Evolutionary conservation across 352 stramenopile genomes (phyloP).

Genomic region (Phytophthora litchii): DNA sequence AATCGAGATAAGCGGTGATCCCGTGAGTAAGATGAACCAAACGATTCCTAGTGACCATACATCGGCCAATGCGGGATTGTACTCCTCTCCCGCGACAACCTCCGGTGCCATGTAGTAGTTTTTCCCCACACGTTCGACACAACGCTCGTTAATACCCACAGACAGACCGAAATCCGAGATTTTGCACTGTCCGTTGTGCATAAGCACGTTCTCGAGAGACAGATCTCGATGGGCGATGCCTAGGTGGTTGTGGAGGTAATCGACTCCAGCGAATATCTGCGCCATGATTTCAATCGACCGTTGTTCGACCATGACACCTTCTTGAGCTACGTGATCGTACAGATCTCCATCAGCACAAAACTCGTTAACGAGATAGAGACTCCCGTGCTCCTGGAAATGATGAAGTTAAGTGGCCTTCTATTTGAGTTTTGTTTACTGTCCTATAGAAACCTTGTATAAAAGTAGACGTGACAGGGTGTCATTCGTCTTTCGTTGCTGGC

Average conservation of each 20-base stretch:
- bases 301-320: conserved; percentile 14
- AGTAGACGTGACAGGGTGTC: too few relatives aligned
- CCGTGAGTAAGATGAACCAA: conserved; percentile 93
- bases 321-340: conserved; percentile 1
- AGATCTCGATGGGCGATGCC: conserved; percentile 91
- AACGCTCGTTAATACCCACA: conserved; percentile 51
- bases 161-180: conserved; percentile 68
- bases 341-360: conserved; percentile 49
- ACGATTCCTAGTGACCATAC: conserved; percentile 93
- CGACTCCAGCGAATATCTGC: conserved; percentile 45
- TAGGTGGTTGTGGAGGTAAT: conserved; percentile 49
- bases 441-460: too few relatives aligned
- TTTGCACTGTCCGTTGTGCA: conserved; percentile 53
- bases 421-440: too few relatives aligned
- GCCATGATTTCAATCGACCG: conserved; percentile 22
- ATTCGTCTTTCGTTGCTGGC: too few relatives aligned
- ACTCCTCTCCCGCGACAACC: conserved; percentile 70
- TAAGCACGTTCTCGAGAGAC: conserved; percentile 96
- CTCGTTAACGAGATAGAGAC: conserved; percentile 41
- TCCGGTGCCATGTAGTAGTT: conserved; percentile 96
- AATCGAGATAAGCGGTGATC: conserved; percentile 59
- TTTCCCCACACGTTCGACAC: conserved; percentile 78
- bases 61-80: conserved; percentile 93
- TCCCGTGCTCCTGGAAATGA: conserved; percentile 21
- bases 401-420: too few relatives aligned